Percentiles rank a stretch among this genome's conserved stretches.
Conservation (phyloP, 768 basidiomycete species). For the Phaeotremella fagi region DNA sequence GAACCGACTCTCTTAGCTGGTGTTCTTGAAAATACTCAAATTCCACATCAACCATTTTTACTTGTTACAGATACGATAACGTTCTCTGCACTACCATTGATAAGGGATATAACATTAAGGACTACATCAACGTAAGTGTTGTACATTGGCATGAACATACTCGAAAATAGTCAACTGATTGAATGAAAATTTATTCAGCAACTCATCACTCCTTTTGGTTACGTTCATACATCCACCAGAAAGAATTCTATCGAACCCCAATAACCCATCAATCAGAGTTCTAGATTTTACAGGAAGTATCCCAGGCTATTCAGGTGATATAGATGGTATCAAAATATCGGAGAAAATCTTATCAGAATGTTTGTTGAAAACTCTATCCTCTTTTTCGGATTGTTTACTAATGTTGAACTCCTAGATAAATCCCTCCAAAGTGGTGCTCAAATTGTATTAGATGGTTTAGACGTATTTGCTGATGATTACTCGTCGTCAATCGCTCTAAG, state of each 20-base stretch:
- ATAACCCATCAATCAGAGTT: constrained; percentile 4
- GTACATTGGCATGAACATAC: too few relatives aligned
- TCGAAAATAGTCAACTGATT: too few relatives aligned
- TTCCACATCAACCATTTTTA: constrained; percentile 44
- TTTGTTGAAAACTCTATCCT: constrained; percentile 1
- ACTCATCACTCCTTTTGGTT: background rate
- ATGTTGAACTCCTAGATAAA: constrained; percentile 1
- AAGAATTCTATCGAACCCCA: background rate
- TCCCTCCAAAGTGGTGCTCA: constrained; percentile 17
- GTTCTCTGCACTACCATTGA: constrained; percentile 36
- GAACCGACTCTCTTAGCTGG: constrained; percentile 19
- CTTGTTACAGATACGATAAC: constrained; percentile 32
- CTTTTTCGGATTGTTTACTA: background rate
- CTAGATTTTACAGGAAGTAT: constrained; percentile 31
- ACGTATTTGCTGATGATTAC: constrained; percentile 41
- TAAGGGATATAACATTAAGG: constrained; percentile 30
- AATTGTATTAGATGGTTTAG: constrained; percentile 41
- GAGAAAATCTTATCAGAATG: constrained; percentile 14
- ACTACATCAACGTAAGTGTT: constrained; percentile 21
- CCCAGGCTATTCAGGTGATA: constrained; percentile 15
- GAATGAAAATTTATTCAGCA: background rate
- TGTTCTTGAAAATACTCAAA: constrained; percentile 27
- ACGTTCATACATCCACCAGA: constrained; percentile 1
- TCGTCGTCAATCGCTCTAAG: constrained; percentile 9
- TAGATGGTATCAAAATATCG: constrained; percentile 1